phyloP scores from a whole-genome alignment of 805 yeast genomes.

The Tetrapisispora phaffii region DNA sequence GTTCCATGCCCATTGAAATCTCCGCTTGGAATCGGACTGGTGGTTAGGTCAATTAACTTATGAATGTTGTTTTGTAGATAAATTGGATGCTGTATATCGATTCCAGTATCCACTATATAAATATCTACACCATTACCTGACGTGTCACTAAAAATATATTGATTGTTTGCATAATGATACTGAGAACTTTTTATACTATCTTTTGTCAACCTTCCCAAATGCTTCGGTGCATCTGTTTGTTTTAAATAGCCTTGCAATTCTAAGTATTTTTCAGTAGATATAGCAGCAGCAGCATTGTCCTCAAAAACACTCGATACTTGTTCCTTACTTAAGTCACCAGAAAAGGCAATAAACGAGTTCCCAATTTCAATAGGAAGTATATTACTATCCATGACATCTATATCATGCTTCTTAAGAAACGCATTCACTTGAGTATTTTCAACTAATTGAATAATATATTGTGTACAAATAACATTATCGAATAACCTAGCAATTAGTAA shows the following conservation, averaged over 20 bases:
- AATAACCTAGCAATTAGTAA: not conserved
- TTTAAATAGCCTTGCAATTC: constrained; percentile 28
- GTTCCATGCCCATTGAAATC: constrained; percentile 85
- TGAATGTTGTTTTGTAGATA: constrained; percentile 47
- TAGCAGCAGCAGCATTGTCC: constrained; percentile 30
- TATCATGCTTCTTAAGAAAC: constrained; percentile 12
- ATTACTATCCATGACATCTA: constrained; percentile 5
- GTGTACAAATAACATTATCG: not conserved
- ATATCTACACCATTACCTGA: constrained; percentile 57
- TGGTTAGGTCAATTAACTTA: constrained; percentile 38
- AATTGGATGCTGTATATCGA: constrained; percentile 49
- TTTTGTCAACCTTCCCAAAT: constrained; percentile 55
- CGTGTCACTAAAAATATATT: constrained; percentile 40
- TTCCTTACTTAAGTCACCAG: constrained; percentile 30
- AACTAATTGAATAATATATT: constrained; percentile 24
- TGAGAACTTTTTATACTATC: constrained; percentile 19
- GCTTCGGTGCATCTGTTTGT: constrained; percentile 51
- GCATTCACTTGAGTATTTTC: constrained; percentile 11
- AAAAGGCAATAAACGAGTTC: constrained; percentile 25
- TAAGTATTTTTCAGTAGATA: constrained; percentile 31
- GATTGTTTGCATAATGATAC: too few species aligned
- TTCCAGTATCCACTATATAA: constrained; percentile 80
- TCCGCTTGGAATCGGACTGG: constrained; percentile 38
- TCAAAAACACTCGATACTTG: constrained; percentile 27
- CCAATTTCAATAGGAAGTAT: constrained; percentile 25